Percentiles rank a stretch among this genome's conserved stretches.
Evolutionary conservation across 2,329 filamentous ascomycete species (phyloP).

Genomic region (Fusarium sp.): DNA sequence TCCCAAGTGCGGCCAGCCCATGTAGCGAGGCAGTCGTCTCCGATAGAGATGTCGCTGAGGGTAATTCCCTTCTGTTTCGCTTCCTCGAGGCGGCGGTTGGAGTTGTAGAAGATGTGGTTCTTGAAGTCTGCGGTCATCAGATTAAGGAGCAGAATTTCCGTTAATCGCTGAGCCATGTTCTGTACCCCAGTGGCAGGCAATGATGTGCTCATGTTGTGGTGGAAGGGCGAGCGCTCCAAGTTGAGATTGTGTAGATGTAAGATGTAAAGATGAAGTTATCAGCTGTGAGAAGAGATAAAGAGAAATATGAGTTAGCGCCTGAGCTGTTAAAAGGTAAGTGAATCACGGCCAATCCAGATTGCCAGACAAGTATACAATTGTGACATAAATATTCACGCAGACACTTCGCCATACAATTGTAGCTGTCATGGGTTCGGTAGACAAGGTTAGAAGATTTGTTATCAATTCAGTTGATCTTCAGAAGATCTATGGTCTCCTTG

Average conservation of each 20-base stretch:
- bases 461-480: slow-evolving; percentile 20
- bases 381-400: not conserved
- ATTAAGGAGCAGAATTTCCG: slow-evolving; percentile 19
- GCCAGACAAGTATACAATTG: not conserved
- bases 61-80: slow-evolving; percentile 26
- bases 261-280: not conserved
- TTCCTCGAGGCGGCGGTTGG: slow-evolving; percentile 34
- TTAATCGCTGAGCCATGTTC: not conserved
- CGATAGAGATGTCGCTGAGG: slow-evolving; percentile 37
- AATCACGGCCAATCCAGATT: not conserved
- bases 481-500: not conserved
- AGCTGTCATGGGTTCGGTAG: not conserved
- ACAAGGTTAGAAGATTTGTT: not conserved
- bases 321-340: not conserved
- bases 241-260: not conserved
- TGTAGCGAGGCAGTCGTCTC: slow-evolving; percentile 42
- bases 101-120: slow-evolving; percentile 29
- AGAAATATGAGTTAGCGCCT: not conserved
- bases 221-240: not conserved
- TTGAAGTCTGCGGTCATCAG: slow-evolving; percentile 35
- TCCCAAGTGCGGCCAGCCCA: slow-evolving; percentile 42
- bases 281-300: not conserved
- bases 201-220: not conserved
- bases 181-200: too few species aligned
- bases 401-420: not conserved